Conservation (phyloP, 2,329 filamentous ascomycete species). For the Berkeleyomyces rouxiae region DNA sequence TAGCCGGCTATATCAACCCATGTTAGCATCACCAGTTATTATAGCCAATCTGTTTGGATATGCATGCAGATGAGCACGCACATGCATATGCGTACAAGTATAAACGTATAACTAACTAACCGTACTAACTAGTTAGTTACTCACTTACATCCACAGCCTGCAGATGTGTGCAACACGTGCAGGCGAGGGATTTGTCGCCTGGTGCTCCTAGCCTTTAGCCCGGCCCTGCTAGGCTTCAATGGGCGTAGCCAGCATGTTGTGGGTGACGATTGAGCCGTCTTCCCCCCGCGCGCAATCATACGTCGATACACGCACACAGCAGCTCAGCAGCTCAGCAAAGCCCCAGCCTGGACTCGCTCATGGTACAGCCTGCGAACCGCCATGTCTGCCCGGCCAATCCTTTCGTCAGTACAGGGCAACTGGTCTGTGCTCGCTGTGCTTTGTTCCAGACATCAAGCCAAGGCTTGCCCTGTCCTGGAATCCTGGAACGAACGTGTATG, state of each 20-base stretch:
- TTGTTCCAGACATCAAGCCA: background rate
- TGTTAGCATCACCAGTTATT: too few relatives aligned
- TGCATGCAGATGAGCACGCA: background rate
- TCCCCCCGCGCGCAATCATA: too few relatives aligned
- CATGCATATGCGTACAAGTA: background rate
- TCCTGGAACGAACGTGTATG: background rate
- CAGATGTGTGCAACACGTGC: background rate
- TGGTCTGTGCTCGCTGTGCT: background rate
- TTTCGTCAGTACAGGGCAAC: background rate
- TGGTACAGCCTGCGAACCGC: background rate
- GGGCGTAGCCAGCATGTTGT: background rate
- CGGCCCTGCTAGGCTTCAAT: background rate
- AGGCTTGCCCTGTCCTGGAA: background rate
- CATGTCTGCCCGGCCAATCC: background rate
- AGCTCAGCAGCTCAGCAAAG: background rate
- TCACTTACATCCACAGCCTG: background rate
- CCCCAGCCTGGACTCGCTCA: background rate
- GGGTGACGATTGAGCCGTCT: background rate
- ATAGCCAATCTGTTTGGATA: background rate
- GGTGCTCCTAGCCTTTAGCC: background rate
- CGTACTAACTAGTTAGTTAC: too few relatives aligned
- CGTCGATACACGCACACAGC: background rate
- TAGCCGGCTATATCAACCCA: too few relatives aligned
- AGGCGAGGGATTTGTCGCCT: background rate
- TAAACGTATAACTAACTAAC: too few relatives aligned